These are phyloP conservation scores for Clonostachys rhizophaga DNA, from an alignment of 2,329 filamentous ascomycete genomes.

Conservation along the genomic window DNA sequence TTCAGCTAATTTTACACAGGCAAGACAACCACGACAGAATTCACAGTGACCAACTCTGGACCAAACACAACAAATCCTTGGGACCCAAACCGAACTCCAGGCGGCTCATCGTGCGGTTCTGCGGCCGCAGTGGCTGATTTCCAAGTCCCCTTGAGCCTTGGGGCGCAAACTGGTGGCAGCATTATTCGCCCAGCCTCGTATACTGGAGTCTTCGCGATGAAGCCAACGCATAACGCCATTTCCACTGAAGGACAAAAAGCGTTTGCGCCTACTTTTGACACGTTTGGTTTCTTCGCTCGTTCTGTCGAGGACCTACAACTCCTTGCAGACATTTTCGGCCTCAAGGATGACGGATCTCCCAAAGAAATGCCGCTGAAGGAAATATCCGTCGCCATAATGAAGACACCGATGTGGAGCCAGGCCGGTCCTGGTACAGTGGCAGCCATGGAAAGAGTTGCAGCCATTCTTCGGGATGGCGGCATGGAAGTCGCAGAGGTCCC, in stretches of 20 bases:
- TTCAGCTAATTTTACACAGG: constrained; percentile 5
- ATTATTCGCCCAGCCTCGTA: constrained; percentile 60
- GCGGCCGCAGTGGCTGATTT: constrained; percentile 62
- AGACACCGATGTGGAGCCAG: constrained; percentile 45
- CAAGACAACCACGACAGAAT: constrained; percentile 55
- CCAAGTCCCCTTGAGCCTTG: constrained; percentile 55
- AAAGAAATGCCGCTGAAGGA: not conserved
- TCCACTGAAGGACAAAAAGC: constrained; percentile 57
- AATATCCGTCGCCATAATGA: constrained; percentile 33
- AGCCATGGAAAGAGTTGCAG: constrained; percentile 33
- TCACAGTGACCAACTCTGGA: constrained; percentile 50
- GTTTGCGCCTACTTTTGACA: constrained; percentile 56
- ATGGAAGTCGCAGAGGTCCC: constrained; percentile 51
- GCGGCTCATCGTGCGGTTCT: constrained; percentile 64
- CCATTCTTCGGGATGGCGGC: constrained; percentile 36
- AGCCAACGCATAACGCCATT: constrained; percentile 62
- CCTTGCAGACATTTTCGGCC: constrained; percentile 44
- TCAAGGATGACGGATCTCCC: constrained; percentile 34
- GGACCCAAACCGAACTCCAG: constrained; percentile 12
- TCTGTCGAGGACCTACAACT: constrained; percentile 53
- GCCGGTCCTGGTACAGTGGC: constrained; percentile 35
- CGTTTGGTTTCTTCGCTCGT: constrained; percentile 55
- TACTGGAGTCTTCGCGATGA: constrained; percentile 60
- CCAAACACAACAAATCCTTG: constrained; percentile 44
- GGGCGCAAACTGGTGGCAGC: constrained; percentile 63